phyloP scores from a whole-genome alignment of 2,329 filamentous ascomycete species.

The Lojkania enalia region DNA sequence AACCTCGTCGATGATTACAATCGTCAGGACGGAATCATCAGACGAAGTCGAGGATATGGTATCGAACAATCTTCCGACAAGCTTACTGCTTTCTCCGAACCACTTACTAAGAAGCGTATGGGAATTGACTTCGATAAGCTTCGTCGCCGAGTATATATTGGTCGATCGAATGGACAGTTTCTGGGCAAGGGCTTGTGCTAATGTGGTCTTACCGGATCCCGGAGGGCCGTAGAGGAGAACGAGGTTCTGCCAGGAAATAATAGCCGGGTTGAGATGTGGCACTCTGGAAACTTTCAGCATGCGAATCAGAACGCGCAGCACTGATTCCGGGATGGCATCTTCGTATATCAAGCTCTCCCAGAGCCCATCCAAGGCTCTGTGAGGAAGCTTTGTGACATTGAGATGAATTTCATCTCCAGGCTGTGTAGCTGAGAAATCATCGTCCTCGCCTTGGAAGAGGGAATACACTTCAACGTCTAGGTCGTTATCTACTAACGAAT shows the following conservation, averaged over 20 bases:
- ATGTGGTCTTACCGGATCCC: conserved; percentile 49
- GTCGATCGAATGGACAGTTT: conserved; percentile 53
- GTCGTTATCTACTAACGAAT: conserved; percentile 9
- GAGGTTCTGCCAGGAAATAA: conserved; percentile 52
- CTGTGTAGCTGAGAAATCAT: not conserved
- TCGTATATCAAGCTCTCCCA: conserved; percentile 47
- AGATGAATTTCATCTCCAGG: conserved; percentile 9
- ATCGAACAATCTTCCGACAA: conserved; percentile 50
- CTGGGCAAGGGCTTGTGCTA: conserved; percentile 55
- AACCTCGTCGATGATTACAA: conserved; percentile 56
- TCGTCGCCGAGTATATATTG: conserved; percentile 39
- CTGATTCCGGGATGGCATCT: conserved; percentile 45
- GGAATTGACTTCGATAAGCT: conserved; percentile 52
- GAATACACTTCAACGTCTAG: conserved; percentile 18
- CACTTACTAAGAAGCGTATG: conserved; percentile 52
- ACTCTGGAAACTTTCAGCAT: conserved; percentile 39
- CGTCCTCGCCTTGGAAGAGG: conserved; percentile 10
- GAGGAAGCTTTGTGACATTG: conserved; percentile 11
- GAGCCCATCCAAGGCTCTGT: conserved; percentile 16
- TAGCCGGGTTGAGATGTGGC: conserved; percentile 40
- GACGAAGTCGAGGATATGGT: conserved; percentile 41
- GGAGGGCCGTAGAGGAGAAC: conserved; percentile 50
- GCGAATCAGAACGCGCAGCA: conserved; percentile 47
- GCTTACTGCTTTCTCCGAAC: conserved; percentile 53
- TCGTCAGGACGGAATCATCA: conserved; percentile 48